Base-by-base conservation (phyloP, 768 basidiomycete genomes). In the Tricholoma sp. region DNA sequence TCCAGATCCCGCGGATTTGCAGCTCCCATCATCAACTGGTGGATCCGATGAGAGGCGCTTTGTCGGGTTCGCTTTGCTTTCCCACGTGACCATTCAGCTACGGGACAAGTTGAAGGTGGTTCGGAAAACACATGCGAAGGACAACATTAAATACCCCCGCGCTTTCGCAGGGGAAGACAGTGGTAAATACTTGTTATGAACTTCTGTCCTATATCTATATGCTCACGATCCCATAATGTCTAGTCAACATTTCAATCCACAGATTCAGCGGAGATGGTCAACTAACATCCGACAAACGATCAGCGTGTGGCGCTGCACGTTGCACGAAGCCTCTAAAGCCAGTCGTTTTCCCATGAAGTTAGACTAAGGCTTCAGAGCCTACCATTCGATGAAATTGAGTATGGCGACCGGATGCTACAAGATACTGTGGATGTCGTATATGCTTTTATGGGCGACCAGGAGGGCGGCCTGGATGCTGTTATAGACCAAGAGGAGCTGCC, bases 331-430 rank as follows among this genome's bases (percentile, higher is more conserved):
- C 76, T 98, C 36, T 94, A 98, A 66, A 87, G 83, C 57, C 93
- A 96, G 67, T 79, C 98, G 5, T 98, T 94, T 78, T 95, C 97
- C 70, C 91, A 93, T 66, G 96, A 98, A 68, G 94, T n/a, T n/a
- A n/a, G n/a, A n/a, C n/a, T n/a, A n/a, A n/a, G n/a, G n/a, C n/a
- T n/a, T n/a, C n/a, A n/a, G n/a, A n/a, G n/a, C n/a, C n/a, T n/a
- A n/a, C n/a, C n/a, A n/a, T n/a, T n/a, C n/a, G n/a, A n/a, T n/a
- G n/a, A n/a, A n/a, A n/a, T 98, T 6, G 94, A 98, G 66, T 96
- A 94, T 91, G 92, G 89, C 31, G 85, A 86, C 51, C 83, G 86
- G 17, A 77, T 86, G 1, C 72, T 97, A 54, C 84, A 89, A 55
- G 94, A 95, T 65, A 86, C 89, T 3, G 89, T 95, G 4, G 94